Conservation (phyloP, 2,329 filamentous ascomycete genomes). For the Cladosporium sp. region DNA sequence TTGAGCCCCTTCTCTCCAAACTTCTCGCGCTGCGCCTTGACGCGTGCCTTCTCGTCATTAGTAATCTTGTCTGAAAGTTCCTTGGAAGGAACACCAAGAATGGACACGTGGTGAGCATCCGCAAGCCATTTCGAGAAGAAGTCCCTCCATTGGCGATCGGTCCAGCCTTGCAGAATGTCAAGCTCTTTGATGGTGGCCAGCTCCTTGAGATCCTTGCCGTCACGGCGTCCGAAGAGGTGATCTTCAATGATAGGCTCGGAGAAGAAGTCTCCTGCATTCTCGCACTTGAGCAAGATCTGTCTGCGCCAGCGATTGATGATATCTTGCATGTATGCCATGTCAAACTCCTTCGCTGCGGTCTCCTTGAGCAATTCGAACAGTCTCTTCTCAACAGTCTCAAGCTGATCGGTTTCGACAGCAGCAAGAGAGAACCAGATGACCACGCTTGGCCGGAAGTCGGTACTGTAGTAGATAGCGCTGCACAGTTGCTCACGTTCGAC, state of each 20-base stretch:
- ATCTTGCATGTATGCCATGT: constrained; percentile 86
- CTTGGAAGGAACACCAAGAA: constrained; percentile 81
- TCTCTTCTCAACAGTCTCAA: constrained; percentile 77
- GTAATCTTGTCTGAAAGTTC: constrained; percentile 78
- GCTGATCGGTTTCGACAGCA: constrained; percentile 80
- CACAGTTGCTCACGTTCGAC: constrained; percentile 92
- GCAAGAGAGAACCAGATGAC: constrained; percentile 83
- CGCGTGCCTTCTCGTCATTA: constrained; percentile 69
- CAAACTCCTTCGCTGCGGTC: constrained; percentile 72
- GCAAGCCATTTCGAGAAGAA: constrained; percentile 82
- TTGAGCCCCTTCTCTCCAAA: constrained; percentile 80
- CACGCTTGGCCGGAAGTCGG: constrained; percentile 73
- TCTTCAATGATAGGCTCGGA: constrained; percentile 83
- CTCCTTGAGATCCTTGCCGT: constrained; percentile 56
- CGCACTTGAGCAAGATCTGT: constrained; percentile 77
- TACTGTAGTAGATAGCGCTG: constrained; percentile 76
- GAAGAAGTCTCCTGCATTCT: constrained; percentile 76
- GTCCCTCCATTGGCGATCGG: constrained; percentile 73
- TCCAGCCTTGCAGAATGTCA: constrained; percentile 72
- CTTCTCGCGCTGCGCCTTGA: constrained; percentile 72
- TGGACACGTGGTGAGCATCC: constrained; percentile 79
- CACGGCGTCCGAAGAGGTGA: constrained; percentile 81
- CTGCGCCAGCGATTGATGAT: constrained; percentile 78
- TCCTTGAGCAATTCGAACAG: constrained; percentile 80
- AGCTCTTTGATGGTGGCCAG: constrained; percentile 47